Evolutionary conservation across 164 flowering plant species (phyloP), one percentile per base, ranked within the genome.

Genomic region (Cinnamomum micranthum): DNA sequence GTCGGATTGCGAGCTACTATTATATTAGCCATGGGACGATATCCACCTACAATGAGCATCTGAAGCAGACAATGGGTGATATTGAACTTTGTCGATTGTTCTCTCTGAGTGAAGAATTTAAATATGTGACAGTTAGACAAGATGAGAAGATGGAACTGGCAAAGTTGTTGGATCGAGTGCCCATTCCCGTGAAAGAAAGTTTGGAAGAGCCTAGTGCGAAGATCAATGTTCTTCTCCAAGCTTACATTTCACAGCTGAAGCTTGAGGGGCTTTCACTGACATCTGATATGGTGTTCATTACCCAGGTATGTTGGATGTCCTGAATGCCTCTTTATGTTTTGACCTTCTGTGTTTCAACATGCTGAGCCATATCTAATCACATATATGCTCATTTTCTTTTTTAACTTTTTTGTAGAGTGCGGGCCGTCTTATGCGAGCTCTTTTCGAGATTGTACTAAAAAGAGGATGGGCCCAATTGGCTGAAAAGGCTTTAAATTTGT

Each of bases 91-190:
- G 94, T 79, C 89, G 97, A 58, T 78, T 96, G 66, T 96, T 96
- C 78, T 96, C 98, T 7, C 92, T 96, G 47, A 94, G 99, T 85
- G 99, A 96, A 76, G 99, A 96, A 75, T 96, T 96, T 75, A 96
- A 94, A 71, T 96, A 91, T 85, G 99, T 96, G 10, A 90, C 97
- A 2, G 98, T 96, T 64, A 85, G 98, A 74, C 98, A 93, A 80
- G 99, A 96, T 82, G 97, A 96, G 88, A 96, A 94, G 85, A 86
- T 94, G 90, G 99, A 96, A 73, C 78, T 96, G 67, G 97, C 92
- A 50, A 94, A 96, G 83, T 94, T 96, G 71, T 80, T 93, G 74
- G 97, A 96, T n/a, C 95, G 92, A 71, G 99, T 96, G 50, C 99
- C 98, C 0, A 96, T 93, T 70, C 99, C 99, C 9, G 82, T 96